Evolutionary conservation across 2,329 filamentous ascomycete genomes (phyloP), one percentile per base, ranked within the genome.

Genomic region (Aspergillus hortae): DNA sequence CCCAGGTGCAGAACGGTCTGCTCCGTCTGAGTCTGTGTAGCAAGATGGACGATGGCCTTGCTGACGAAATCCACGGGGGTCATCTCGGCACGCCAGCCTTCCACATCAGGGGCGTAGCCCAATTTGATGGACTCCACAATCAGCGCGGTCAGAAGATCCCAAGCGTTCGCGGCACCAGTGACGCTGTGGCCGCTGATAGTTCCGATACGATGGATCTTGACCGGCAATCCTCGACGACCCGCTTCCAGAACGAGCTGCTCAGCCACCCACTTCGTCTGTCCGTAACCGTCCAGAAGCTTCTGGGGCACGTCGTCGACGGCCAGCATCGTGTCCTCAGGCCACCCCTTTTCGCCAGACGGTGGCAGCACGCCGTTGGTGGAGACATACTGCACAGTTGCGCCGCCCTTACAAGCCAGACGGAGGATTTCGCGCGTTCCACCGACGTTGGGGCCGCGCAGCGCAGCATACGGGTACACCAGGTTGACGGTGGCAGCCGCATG

Each of bases 51-150:
- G 58, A 92, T 89, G 4, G 87, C 84, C 56, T 84, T 84, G 71
- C 85, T 88, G 53, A 91, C 87, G 62, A 89, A 91, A 69, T 92
- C 88, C 12, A 90, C 89, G 0, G 89, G 88, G 0, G 89, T 91
- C 88, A 92, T 92, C 72, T 92, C 89, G 1, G 87, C 82, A 46
- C 85, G 82, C 89, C 89, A 92, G 40, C 84, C 84, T 46, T 86
- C 79, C 4, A 91, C 84, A 48, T 88, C 79, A 0, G 89, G 88
- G 1, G 82, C 82, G 58, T 82, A 81, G 5, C 88, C 88, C 3
- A 92, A 77, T 48, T 87, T 84, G 35, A 92, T 78, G 0, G 88
- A 91, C 66, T 92, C 89, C 1, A 91, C 86, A 23, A 92, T 79
- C 51, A 92, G 68, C 0, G 89, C 88, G 48, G 86, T 89, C 43